Base-by-base conservation (phyloP, 31 red algal species). In the Odonthalia washingtoniensis region DNA sequence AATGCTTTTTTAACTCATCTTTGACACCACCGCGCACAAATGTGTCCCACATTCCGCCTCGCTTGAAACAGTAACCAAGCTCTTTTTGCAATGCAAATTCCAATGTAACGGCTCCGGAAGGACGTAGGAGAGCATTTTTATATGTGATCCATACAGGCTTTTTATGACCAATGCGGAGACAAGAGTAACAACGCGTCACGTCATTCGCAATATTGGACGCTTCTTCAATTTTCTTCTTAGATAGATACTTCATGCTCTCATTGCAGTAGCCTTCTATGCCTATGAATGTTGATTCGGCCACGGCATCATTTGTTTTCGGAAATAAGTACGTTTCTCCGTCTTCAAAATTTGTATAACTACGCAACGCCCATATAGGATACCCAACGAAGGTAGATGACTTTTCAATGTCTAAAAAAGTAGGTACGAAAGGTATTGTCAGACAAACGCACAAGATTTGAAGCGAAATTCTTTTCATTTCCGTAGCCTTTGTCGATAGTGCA, bases 51-150 rank as follows among this genome's bases (percentile, higher is more conserved):
- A 30, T 41, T 3, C 30, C 70, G 24, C 43, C 35, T 12, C 68
- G 78, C 75, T 82, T 82, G 39, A 83, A 90, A 43, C 87, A 90
- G 46, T 83, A 90, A 30, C 76, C 87, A 36, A 90, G 39, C 26
- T 83, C 78, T 36, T 77, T 67, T 35, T 43, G 75, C 34, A 46
- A 82, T 1, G 78, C 79, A 64, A 80, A 63, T 40, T 82, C 79
- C 32, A 90, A n/a, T 1, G 78, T 82, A 53, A 90, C 78, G 34
- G 87, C 78, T 2, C 78, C 78, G 34, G 61, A 67, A 17, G 69
- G 34, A 31, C 78, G 67, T 30, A 46, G 34, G 46, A 75, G 62
- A 1, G 87, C 87, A n/a, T 61, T 73, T 35, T 73, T 49, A 44
- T 44, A 39, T 16, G 72, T 74, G 30, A 90, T 60, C 4, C 60